A percentile compares a stretch with the other conserved stretches of the same genome.
These are phyloP conservation scores for Pyrenochaeta sp. DNA, from an alignment of 2,329 filamentous ascomycete genomes.

Conservation along the genomic window DNA sequence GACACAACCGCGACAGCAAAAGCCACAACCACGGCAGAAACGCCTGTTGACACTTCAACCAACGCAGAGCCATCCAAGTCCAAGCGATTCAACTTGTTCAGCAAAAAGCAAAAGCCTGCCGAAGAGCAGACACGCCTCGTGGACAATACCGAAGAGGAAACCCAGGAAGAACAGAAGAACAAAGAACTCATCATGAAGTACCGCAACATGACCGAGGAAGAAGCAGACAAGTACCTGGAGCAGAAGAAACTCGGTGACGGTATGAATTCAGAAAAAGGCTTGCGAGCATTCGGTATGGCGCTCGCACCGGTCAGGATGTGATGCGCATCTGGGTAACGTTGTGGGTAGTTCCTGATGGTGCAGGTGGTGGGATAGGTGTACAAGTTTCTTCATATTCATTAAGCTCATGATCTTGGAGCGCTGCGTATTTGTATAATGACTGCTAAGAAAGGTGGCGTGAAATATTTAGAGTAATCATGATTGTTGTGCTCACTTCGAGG, in stretches of 20 bases:
- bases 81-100: not conserved
- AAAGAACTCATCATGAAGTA: slow-evolving; percentile 11
- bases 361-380: not conserved
- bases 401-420: not conserved
- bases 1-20: too few species aligned
- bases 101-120: not conserved
- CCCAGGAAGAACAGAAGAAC: not conserved
- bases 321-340: not conserved
- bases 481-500: too few species aligned
- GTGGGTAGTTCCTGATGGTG: not conserved
- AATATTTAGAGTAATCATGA: not conserved
- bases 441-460: not conserved
- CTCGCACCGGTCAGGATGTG: slow-evolving; percentile 2
- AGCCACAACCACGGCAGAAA: too few species aligned
- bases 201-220: slow-evolving; percentile 10
- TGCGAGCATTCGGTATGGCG: not conserved
- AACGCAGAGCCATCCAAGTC: not conserved
- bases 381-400: not conserved
- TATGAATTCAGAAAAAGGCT: not conserved
- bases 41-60: too few species aligned
- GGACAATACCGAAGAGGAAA: not conserved
- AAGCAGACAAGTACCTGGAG: slow-evolving; percentile 4
- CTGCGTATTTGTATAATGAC: not conserved
- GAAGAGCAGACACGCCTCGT: not conserved
- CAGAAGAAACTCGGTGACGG: slow-evolving; percentile 5